Evolutionary conservation across 164 flowering plant genomes (phyloP).

Genomic region (Vitis rupestris): DNA sequence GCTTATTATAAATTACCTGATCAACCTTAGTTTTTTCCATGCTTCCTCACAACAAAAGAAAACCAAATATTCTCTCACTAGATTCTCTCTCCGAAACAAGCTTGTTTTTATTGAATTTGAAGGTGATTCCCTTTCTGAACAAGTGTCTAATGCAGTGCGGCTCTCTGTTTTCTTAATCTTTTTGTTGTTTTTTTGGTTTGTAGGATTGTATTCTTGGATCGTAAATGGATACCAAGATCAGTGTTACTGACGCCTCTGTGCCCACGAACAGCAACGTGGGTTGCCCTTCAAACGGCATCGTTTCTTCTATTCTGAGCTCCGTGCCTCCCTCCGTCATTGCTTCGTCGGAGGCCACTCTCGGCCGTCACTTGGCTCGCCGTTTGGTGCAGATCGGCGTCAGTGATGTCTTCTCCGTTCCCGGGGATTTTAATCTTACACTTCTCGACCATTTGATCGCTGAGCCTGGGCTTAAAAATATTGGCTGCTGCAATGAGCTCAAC

Average conservation of each 20-base stretch:
- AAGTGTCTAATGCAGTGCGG: not conserved
- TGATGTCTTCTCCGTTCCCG: conserved; percentile 89
- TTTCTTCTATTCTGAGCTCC: conserved; percentile 19
- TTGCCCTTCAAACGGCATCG: conserved; percentile 17
- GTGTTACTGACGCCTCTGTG: conserved; percentile 12
- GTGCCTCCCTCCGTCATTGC: conserved; percentile 9
- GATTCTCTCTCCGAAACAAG: not conserved
- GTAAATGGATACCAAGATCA: conserved; percentile 30
- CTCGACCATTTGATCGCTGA: conserved; percentile 85
- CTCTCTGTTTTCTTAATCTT: not conserved
- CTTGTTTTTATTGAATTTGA: no score
- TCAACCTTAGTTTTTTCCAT: no score
- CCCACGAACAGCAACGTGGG: conserved; percentile 25
- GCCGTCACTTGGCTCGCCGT: conserved; percentile 88
- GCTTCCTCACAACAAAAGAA: no score
- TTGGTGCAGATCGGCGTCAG: conserved; percentile 71
- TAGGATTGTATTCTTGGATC: not conserved
- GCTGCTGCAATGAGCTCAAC: conserved; percentile 97
- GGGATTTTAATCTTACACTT: conserved; percentile 86
- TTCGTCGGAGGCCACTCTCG: conserved; percentile 60
- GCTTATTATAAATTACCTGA: no score
- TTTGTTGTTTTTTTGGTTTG: not conserved
- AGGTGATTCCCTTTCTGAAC: no score
- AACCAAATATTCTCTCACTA: no score
- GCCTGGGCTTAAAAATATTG: conserved; percentile 63